These are phyloP conservation scores for Gynochthodes officinalis DNA, from an alignment of 257 asterid genomes.

Conservation along the genomic window DNA sequence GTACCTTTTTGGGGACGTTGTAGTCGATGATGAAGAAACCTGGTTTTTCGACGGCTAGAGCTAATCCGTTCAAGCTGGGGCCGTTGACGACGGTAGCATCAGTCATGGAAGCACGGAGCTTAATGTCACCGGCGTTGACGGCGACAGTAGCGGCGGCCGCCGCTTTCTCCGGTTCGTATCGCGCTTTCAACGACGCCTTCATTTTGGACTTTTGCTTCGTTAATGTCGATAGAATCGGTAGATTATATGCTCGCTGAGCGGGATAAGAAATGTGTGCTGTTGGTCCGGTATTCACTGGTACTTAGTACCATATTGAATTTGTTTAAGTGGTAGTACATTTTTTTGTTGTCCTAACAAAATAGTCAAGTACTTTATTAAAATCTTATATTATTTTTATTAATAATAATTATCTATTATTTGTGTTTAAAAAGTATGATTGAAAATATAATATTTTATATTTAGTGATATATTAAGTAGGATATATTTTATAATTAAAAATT, in stretches of 20 bases:
- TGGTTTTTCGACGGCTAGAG: constrained; percentile 78
- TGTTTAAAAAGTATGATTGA: too few species aligned
- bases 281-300: too few species aligned
- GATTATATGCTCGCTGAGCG: constrained; percentile 12
- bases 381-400: too few species aligned
- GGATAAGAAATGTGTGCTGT: constrained; percentile 23
- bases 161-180: constrained; percentile 70
- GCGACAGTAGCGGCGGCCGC: constrained; percentile 67
- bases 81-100: constrained; percentile 87
- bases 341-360: too few species aligned
- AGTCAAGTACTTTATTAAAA: too few species aligned
- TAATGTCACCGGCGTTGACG: constrained; percentile 85
- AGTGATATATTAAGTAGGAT: too few species aligned
- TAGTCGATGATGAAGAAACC: constrained; percentile 83
- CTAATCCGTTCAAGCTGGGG: constrained; percentile 77
- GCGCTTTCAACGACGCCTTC: constrained; percentile 82
- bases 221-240: neutral
- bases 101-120: constrained; percentile 81
- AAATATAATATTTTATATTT: too few species aligned
- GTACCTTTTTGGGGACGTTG: constrained; percentile 81
- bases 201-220: constrained; percentile 17
- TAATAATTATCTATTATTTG: too few species aligned
- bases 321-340: too few species aligned
- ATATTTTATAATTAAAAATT: too few species aligned
- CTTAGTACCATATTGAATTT: too few species aligned